Base-by-base conservation (phyloP, 306 rosid genomes). In the Gillenia trifoliata region DNA sequence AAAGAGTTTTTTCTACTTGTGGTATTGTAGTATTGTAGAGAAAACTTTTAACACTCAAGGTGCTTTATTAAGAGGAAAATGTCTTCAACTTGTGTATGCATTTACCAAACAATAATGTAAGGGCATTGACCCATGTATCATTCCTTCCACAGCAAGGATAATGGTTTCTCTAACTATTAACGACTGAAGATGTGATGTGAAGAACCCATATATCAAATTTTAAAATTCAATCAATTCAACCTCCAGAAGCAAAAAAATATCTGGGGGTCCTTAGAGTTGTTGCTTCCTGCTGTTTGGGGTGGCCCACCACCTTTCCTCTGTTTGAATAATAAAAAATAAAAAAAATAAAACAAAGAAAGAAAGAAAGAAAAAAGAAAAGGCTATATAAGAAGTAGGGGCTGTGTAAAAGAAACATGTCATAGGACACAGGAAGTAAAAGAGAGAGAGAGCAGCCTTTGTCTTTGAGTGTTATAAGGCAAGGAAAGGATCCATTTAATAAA, bases 391-490 rank as follows among this genome's bases (percentile, higher is more conserved):
- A 47, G 19, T 13, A 45, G 20, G 76, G 63, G 33, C 40, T 76
- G 81, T 64, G 78, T 47, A 16, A 78, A 74, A 30, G 80, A 54
- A 81, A 73, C 31, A 79, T 71, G 75, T 85, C 79, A 84, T 71
- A 75, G 62, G 54, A 77, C 79, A 84, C 68, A 75, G 62, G 54
- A 77, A 80, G 78, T 67, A 60, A 77, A 47, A 70, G 73, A 80
- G 36, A 77, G 26, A 73, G 57, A n/a, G n/a, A 8, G 38, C 80
- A 54, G 59, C 81, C 75, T 77, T 75, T 38, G 65, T 50, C 71
- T 73, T 59, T 72, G 69, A 75, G 72, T 75, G 70, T 78, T 81
- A 43, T 38, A 83, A 85, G 93, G 83, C 80, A 90, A 83, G 89
- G 79, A 77, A 89, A 70, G 87, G 84, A 85, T 83, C 86, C 88